Evolutionary conservation across 2,329 filamentous ascomycete species (phyloP), one percentile per base, ranked within the genome.

Genomic region (Pestalotiopsis sp.): DNA sequence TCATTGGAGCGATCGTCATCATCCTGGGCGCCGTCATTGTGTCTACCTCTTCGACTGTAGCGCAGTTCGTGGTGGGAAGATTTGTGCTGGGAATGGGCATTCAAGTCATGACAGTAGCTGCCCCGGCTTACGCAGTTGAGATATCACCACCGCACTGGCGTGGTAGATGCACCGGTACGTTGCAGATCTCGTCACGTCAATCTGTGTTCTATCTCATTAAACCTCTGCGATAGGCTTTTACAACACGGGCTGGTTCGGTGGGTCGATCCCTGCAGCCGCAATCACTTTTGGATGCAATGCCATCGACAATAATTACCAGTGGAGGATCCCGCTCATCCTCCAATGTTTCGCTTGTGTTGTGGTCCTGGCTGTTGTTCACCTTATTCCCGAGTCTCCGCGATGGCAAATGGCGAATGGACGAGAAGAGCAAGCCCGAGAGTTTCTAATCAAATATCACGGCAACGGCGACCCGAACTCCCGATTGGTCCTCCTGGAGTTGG

Each of bases 231-330:
- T 17, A 64, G 80, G 80, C 38, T 80, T 87, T 77, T 87, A 86
- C 75, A 87, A 87, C 78, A 86, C 83, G 67, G 84, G 84, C 66
- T 86, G 83, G 83, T 86, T 85, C 66, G 84, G 84, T 56, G 85
- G 85, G 63, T 79, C 81, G 57, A 86, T 87, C 56, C 84, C 84
- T 3, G 85, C 85, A 1, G 83, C 85, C 13, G 79, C 82, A 45
- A 77, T 87, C 45, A 84, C 83, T n/a, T 87, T 81, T 68, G 85
- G 84, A 36, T 81, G 78, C 74, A 82, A 82, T 71, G 78, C 75
- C 52, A 84, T 87, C 65, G 67, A 78, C 56, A 84, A 69, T 74
- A 75, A 86, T 77, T 85, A 80, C 73, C 79, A 83, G 5, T 86
- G 84, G 84, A 80, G 84, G 12, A 80, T 86, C 69, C 84, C 85